Evolutionary conservation across 2,329 filamentous ascomycete species (phyloP).

Genomic region (Ramularia endophylla): DNA sequence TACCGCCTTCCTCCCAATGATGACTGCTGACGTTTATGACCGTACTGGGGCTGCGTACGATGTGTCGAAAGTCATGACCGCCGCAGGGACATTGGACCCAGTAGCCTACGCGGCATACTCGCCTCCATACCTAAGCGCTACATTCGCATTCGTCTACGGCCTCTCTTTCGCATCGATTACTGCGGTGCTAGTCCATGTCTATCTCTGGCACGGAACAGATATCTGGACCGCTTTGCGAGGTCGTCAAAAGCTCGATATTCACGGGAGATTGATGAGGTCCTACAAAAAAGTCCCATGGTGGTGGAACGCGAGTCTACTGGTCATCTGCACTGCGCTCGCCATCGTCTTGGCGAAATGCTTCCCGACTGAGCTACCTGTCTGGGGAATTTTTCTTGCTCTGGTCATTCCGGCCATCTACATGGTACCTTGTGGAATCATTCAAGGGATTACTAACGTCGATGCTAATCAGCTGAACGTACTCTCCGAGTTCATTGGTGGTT

Average conservation of each 20-base stretch:
- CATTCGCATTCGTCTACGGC: slow-evolving; percentile 35
- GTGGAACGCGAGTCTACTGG: slow-evolving; percentile 46
- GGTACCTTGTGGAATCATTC: slow-evolving; percentile 86
- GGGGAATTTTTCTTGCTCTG: slow-evolving; percentile 73
- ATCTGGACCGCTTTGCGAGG: slow-evolving; percentile 27
- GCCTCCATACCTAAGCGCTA: slow-evolving; percentile 33
- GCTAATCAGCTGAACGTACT: slow-evolving; percentile 35
- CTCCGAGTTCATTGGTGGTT: slow-evolving; percentile 47
- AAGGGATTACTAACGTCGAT: slow-evolving; percentile 64
- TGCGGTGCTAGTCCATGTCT: slow-evolving; percentile 31
- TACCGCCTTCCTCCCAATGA: slow-evolving; percentile 79
- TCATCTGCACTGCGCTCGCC: slow-evolving; percentile 22
- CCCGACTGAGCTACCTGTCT: slow-evolving; percentile 57
- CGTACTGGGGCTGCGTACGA: slow-evolving; percentile 76
- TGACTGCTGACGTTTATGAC: slow-evolving; percentile 80
- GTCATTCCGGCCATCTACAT: slow-evolving; percentile 75
- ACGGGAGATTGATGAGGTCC: slow-evolving; percentile 74
- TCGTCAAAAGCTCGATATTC: slow-evolving; percentile 34
- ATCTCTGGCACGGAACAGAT: slow-evolving; percentile 33
- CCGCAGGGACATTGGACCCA: slow-evolving; percentile 19
- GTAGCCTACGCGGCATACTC: slow-evolving; percentile 37
- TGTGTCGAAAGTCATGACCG: slow-evolving; percentile 68
- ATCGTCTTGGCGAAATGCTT: slow-evolving; percentile 25
- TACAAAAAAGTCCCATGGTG: slow-evolving; percentile 75
- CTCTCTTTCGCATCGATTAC: slow-evolving; percentile 35